phyloP scores from a whole-genome alignment of 768 basidiomycete genomes.

The Galerina sulciceps region DNA sequence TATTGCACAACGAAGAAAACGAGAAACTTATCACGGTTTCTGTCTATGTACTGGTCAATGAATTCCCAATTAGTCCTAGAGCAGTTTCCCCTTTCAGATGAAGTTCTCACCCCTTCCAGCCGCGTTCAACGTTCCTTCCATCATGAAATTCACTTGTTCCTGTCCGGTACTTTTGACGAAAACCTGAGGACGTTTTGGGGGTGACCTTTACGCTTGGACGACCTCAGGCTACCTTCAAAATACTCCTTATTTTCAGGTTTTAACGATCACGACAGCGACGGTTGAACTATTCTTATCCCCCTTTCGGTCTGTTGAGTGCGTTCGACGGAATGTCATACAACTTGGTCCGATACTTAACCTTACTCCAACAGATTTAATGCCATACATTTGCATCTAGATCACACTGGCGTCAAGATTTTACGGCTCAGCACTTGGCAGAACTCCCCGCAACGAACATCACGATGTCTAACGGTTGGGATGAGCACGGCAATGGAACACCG shows the following conservation, averaged over 20 bases:
- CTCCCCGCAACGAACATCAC: constrained; percentile 10
- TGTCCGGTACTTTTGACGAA: constrained; percentile 6
- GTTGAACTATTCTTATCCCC: constrained; percentile 16
- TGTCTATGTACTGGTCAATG: background rate
- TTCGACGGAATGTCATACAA: constrained; percentile 1
- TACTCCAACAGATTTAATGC: constrained; percentile 13
- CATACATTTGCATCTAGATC: constrained; percentile 13
- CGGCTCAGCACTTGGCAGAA: background rate
- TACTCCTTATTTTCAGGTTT: background rate
- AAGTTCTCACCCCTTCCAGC: constrained; percentile 20
- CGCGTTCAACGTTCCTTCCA: constrained; percentile 11
- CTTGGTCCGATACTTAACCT: background rate
- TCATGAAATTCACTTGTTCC: background rate
- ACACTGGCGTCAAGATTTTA: background rate
- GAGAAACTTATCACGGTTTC: too few relatives aligned
- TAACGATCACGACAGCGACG: constrained; percentile 20
- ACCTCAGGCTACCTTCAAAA: background rate
- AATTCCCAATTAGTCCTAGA: background rate
- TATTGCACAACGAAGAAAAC: background rate
- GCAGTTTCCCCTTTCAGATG: constrained; percentile 16
- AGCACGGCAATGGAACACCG: constrained; percentile 24
- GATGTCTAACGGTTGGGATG: constrained; percentile 27
- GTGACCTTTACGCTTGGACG: background rate
- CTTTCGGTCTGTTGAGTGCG: constrained; percentile 9
- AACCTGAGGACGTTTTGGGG: background rate